Conservation (phyloP, 345 rosid genomes). For the Dipteronia dyeriana region DNA sequence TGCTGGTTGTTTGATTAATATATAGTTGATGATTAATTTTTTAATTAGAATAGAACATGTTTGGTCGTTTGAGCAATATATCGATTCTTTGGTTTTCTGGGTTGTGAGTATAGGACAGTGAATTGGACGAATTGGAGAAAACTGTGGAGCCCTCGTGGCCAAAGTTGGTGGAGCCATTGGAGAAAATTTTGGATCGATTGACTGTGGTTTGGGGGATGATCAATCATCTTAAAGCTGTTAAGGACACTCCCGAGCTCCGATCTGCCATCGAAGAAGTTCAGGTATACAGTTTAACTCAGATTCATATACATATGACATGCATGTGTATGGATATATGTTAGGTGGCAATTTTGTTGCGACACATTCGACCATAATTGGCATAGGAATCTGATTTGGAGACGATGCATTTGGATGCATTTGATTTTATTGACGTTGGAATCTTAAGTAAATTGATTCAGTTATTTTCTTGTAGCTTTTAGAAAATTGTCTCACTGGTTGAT, state of each 20-base stretch:
- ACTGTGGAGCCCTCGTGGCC: slow-evolving; percentile 82
- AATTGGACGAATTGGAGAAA: slow-evolving; percentile 72
- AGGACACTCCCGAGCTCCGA: slow-evolving; percentile 85
- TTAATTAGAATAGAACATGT: not conserved
- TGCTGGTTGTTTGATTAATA: not conserved
- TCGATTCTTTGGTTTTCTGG: not conserved
- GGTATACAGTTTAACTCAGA: slow-evolving; percentile 33
- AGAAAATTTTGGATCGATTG: slow-evolving; percentile 71
- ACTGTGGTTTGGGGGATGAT: slow-evolving; percentile 76
- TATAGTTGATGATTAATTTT: not conserved
- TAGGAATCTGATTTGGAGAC: not conserved
- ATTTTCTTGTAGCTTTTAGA: not conserved
- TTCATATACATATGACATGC: too few relatives aligned
- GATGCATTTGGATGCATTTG: not conserved
- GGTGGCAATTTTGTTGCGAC: not conserved
- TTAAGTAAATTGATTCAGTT: not conserved
- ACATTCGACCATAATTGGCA: not conserved
- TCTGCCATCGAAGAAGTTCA: slow-evolving; percentile 94
- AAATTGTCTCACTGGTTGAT: not conserved
- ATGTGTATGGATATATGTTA: not conserved
- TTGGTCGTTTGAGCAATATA: slow-evolving; percentile 16
- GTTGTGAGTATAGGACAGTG: slow-evolving; percentile 52
- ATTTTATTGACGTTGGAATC: not conserved
- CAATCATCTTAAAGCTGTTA: slow-evolving; percentile 82
- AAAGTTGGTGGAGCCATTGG: slow-evolving; percentile 88